Conservation (phyloP, 768 basidiomycete genomes). For the Mycena metata region DNA sequence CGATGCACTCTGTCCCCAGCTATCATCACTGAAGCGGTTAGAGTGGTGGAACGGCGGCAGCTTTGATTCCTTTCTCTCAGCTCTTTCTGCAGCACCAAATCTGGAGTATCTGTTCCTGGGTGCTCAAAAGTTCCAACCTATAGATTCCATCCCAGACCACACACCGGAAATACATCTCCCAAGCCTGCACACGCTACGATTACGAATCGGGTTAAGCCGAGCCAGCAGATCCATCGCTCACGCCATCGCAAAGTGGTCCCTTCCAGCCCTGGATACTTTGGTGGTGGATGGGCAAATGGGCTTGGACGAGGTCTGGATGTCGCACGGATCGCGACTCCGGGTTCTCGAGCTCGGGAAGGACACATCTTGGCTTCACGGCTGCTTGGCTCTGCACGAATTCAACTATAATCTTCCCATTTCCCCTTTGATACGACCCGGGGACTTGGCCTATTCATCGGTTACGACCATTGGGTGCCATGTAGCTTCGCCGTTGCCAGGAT, state of each 20-base stretch:
- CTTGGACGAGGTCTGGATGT: constrained; percentile 61
- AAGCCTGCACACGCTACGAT: constrained; percentile 65
- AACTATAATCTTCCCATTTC: constrained; percentile 66
- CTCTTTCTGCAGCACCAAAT: constrained; percentile 67
- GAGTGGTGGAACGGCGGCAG: constrained; percentile 83
- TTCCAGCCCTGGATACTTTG: constrained; percentile 67
- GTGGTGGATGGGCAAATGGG: constrained; percentile 61
- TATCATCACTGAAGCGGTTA: constrained; percentile 69
- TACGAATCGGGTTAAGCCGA: constrained; percentile 62
- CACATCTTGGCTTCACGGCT: constrained; percentile 56
- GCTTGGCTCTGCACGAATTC: constrained; percentile 62
- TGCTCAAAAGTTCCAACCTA: constrained; percentile 23
- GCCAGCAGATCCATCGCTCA: constrained; percentile 36
- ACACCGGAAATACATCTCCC: constrained; percentile 54
- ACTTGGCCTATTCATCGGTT: no score
- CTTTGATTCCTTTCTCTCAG: constrained; percentile 69
- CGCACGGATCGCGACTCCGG: constrained; percentile 53
- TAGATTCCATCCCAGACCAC: constrained; percentile 34
- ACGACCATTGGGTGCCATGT: no score
- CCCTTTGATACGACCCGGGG: no score
- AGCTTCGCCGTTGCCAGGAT: no score
- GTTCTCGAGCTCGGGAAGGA: constrained; percentile 68
- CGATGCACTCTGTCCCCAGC: constrained; percentile 59
- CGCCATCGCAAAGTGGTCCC: constrained; percentile 60
- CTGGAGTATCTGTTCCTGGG: constrained; percentile 71